Conservation (phyloP, 257 asterid genomes). For the Solanum ossicruentum region DNA sequence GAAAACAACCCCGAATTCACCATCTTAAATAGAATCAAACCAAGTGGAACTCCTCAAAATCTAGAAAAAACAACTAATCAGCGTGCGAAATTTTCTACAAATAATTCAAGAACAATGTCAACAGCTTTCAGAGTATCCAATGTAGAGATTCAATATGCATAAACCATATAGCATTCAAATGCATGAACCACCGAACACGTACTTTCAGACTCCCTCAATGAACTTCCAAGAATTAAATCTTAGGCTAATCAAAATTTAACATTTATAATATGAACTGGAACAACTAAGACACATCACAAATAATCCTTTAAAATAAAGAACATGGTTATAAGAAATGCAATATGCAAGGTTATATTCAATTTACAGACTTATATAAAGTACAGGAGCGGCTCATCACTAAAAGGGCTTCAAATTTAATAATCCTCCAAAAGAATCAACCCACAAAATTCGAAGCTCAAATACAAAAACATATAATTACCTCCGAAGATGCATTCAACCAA, state of each 20-base stretch:
- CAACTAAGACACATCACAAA: neutral
- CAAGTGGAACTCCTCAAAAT: constrained; percentile 3
- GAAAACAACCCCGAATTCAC: constrained; percentile 42
- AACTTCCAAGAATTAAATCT: neutral
- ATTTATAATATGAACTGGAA: neutral
- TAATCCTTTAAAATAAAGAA: neutral
- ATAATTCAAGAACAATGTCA: neutral
- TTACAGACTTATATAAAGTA: neutral
- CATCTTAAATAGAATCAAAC: constrained; percentile 27
- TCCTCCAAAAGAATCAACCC: too few relatives aligned
- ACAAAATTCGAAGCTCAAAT: too few relatives aligned
- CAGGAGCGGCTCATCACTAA: too few relatives aligned
- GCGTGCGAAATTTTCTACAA: neutral
- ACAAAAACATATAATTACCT: too few relatives aligned
- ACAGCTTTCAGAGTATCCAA: neutral
- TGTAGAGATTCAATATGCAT: neutral
- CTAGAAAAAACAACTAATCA: constrained; percentile 3
- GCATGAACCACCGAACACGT: neutral
- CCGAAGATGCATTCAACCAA: too few relatives aligned
- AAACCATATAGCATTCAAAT: neutral
- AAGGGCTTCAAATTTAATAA: too few relatives aligned
- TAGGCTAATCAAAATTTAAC: neutral
- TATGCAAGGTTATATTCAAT: neutral
- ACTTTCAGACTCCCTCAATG: neutral
- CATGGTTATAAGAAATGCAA: neutral